Evolutionary conservation across 371 early-diverging fungal species (phyloP).

Genomic region (Basidiobolus heterosporus): DNA sequence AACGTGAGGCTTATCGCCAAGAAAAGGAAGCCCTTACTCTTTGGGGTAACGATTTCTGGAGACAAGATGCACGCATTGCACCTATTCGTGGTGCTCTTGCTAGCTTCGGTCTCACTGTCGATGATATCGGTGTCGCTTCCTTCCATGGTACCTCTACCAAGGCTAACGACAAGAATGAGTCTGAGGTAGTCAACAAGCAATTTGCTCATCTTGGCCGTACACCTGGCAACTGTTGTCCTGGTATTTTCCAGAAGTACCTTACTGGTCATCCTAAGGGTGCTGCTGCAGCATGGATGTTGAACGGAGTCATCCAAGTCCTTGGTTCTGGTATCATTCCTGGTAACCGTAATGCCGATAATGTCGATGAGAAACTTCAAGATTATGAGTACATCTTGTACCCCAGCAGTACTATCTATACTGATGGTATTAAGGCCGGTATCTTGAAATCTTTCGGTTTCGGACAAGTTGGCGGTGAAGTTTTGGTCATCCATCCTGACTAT

Average conservation of each 20-base stretch:
- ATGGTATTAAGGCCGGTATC: constrained; percentile 84
- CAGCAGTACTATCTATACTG: constrained; percentile 73
- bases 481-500: constrained; percentile 85
- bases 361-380: constrained; percentile 60
- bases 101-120: constrained; percentile 74
- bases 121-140: constrained; percentile 90
- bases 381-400: constrained; percentile 77
- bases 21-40: constrained; percentile 65
- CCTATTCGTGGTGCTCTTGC: constrained; percentile 87
- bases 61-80: constrained; percentile 63
- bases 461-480: constrained; percentile 86
- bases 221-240: constrained; percentile 65
- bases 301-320: constrained; percentile 78
- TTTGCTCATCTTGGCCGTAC: constrained; percentile 77
- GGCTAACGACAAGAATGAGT: constrained; percentile 94
- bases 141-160: constrained; percentile 96
- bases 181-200: constrained; percentile 74
- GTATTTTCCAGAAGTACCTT: constrained; percentile 85
- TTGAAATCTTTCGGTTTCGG: constrained; percentile 94
- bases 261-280: constrained; percentile 95
- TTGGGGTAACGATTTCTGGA: constrained; percentile 82
- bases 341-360: constrained; percentile 92
- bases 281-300: constrained; percentile 96
- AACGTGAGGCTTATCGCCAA: constrained; percentile 69
- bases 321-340: constrained; percentile 84